phyloP scores from a whole-genome alignment of 2,329 filamentous ascomycete genomes.

The Exophiala xenobiotica region DNA sequence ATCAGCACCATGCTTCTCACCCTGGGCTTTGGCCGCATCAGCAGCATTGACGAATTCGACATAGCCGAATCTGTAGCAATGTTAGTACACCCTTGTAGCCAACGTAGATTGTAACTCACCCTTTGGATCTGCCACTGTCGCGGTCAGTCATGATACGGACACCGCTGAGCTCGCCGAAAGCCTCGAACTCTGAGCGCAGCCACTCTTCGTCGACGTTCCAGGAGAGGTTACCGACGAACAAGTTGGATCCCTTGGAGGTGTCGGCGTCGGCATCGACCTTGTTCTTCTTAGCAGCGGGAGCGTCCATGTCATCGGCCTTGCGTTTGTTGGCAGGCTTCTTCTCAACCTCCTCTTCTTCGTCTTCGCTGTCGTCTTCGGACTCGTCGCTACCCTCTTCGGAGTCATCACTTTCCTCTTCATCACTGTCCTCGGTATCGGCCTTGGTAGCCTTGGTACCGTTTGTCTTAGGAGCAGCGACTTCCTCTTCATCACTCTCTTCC shows the following conservation, averaged over 20 bases:
- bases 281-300: conserved; percentile 56
- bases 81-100: conserved; percentile 29
- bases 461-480: conserved; percentile 25
- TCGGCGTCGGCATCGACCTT: conserved; percentile 44
- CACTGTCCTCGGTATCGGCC: conserved; percentile 20
- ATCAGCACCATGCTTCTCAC: conserved; percentile 71
- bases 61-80: conserved; percentile 70
- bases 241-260: conserved; percentile 57
- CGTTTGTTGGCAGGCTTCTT: conserved; percentile 42
- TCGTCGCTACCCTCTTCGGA: not conserved
- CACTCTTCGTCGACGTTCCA: conserved; percentile 87
- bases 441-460: conserved; percentile 13
- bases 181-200: conserved; percentile 77
- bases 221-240: conserved; percentile 87
- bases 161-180: conserved; percentile 69
- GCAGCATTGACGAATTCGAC: conserved; percentile 75
- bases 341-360: conserved; percentile 31
- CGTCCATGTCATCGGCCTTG: conserved; percentile 48
- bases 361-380: conserved; percentile 30
- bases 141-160: conserved; percentile 83
- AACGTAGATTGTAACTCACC: conserved; percentile 46
- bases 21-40: conserved; percentile 68
- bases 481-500: conserved; percentile 27
- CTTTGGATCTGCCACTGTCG: conserved; percentile 77
- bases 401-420: conserved; percentile 33